Evolutionary conservation across 495 filamentous ascomycete genomes (phyloP), one percentile per base, ranked within the genome.

Genomic region (Neurospora sp.): DNA sequence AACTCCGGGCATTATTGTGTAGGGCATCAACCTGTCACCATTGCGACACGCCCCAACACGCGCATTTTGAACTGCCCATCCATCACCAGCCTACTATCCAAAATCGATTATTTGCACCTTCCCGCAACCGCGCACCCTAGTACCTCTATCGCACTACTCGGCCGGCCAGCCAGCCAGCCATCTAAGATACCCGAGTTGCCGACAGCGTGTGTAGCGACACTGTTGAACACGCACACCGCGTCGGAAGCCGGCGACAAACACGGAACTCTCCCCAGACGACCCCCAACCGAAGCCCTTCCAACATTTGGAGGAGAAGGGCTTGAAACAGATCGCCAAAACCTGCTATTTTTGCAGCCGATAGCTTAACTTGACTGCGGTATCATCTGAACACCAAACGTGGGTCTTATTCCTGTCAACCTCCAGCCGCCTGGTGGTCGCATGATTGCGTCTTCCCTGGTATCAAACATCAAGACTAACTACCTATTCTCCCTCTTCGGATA

Each of bases 381-480:
- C 73, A 75, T 74, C 73, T 74, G 73, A 74, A 72, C 73, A 74
- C 18, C 61, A 35, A 44, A 61, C 38, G 71, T 73, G 37, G 44
- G 53, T 53, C 71, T 35, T 35, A 37, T 41, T 37, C 42, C 61
- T 41, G 38, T 68, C 41, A 59, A 70, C 31, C 12, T 59, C 40
- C 35, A 71, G 48, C 59, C 61, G 71, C 66, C 20, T 46, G 14
- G 31, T 35, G 40, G 61, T 40, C 72, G 69, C 72, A 66, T 74
- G 72, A 73, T 70, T 74, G 39, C 69, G 61, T 22, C 48, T 39
- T 70, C 72, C 53, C 69, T 74, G 31, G 27, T 40, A 48, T 38
- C 71, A 73, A 70, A 71, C 38, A 41, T 46, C 46, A 71, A 73
- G 44, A 75, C 73, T 73, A 73, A 73, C 35, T 35, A 22, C 22